Percentiles rank a stretch among this genome's conserved stretches.
Evolutionary conservation across 2,329 filamentous ascomycete genomes (phyloP).

Genomic region (Cercospora sojina): DNA sequence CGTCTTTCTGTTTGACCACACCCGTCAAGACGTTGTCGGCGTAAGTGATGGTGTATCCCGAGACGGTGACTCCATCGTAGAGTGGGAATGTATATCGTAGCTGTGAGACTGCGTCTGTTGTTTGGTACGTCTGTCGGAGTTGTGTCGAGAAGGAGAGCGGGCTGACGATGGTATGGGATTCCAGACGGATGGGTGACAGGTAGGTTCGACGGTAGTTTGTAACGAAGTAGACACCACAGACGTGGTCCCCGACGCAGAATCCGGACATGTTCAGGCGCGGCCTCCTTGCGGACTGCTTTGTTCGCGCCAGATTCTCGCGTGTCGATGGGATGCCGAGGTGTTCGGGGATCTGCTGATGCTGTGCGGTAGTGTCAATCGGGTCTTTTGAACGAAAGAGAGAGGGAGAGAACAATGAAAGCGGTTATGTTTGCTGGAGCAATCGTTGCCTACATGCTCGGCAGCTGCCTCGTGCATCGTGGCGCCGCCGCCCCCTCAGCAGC

Average conservation of each 20-base stretch:
- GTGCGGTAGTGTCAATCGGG: background rate
- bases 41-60: constrained; percentile 65
- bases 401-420: background rate
- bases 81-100: constrained; percentile 69
- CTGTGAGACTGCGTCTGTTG: constrained; percentile 50
- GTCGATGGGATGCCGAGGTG: background rate
- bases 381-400: background rate
- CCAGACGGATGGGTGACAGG: constrained; percentile 59
- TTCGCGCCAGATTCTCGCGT: background rate
- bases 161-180: constrained; percentile 61
- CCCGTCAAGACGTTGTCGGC: constrained; percentile 61
- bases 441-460: constrained; percentile 5
- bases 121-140: constrained; percentile 59
- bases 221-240: constrained; percentile 37
- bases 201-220: constrained; percentile 38
- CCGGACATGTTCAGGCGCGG: background rate
- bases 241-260: constrained; percentile 19
- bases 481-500: background rate
- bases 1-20: constrained; percentile 64
- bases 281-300: background rate
- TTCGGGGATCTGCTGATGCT: background rate
- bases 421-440: background rate
- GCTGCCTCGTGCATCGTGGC: constrained; percentile 3
- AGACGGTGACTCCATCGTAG: constrained; percentile 69
- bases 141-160: constrained; percentile 54